Conservation (phyloP, 108 stramenopile species). For the Stephanodiscus triporus region DNA sequence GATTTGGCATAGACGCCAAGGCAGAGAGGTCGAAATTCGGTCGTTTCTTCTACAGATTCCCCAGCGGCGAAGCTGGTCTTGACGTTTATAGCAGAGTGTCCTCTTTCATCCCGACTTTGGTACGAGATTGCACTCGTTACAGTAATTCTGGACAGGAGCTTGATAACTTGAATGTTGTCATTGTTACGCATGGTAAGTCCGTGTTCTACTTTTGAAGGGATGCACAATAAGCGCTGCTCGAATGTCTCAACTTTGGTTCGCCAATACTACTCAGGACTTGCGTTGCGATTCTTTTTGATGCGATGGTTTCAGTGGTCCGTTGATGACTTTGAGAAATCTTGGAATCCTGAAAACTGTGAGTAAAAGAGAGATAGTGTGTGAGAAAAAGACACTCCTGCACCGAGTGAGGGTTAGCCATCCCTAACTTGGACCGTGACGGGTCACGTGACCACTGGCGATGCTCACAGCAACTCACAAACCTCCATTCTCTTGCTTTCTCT, state of each 20-base stretch:
- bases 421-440: no score
- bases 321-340: slow-evolving; percentile 78
- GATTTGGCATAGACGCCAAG: slow-evolving; percentile 54
- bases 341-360: slow-evolving; percentile 80
- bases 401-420: no score
- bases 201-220: background rate
- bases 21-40: slow-evolving; percentile 57
- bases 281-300: slow-evolving; percentile 82
- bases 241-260: background rate
- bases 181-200: slow-evolving; percentile 77
- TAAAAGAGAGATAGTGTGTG: no score
- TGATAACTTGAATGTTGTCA: slow-evolving; percentile 67
- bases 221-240: background rate
- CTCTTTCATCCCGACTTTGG: slow-evolving; percentile 73
- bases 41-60: slow-evolving; percentile 65
- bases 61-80: slow-evolving; percentile 58
- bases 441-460: no score
- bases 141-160: slow-evolving; percentile 24
- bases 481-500: no score
- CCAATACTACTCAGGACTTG: slow-evolving; percentile 36
- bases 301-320: slow-evolving; percentile 89
- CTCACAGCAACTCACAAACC: no score
- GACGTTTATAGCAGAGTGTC: slow-evolving; percentile 63
- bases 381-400: no score
- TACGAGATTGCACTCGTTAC: slow-evolving; percentile 67